Percentiles rank a stretch among this genome's conserved stretches.
phyloP scores from a whole-genome alignment of 2,329 filamentous ascomycete genomes.

The Myotisia sp. region DNA sequence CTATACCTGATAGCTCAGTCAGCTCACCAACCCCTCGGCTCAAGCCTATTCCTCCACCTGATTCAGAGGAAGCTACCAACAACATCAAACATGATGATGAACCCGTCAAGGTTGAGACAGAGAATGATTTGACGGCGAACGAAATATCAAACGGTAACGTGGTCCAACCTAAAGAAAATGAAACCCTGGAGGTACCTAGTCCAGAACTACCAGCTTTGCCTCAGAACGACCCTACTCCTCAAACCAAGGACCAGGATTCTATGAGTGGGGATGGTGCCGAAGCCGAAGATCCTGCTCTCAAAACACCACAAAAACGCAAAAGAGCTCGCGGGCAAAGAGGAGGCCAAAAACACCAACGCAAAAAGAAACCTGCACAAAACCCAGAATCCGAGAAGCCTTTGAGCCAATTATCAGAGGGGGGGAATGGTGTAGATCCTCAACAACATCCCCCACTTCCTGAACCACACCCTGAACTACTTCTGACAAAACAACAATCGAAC shows the following conservation, averaged over 20 bases:
- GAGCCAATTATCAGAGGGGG: constrained; percentile 36
- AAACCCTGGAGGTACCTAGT: neutral
- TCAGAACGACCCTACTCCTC: constrained; percentile 16
- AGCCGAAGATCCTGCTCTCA: constrained; percentile 16
- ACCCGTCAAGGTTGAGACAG: neutral
- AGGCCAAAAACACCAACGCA: constrained; percentile 49
- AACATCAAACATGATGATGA: neutral
- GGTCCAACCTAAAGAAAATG: neutral
- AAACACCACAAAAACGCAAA: constrained; percentile 42
- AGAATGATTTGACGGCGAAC: neutral
- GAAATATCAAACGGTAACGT: neutral
- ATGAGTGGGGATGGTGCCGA: constrained; percentile 23
- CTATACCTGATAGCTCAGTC: constrained; percentile 13
- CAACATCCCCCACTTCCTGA: constrained; percentile 25
- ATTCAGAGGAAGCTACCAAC: neutral
- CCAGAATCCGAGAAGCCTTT: constrained; percentile 45
- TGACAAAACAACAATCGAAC: constrained; percentile 36
- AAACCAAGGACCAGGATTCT: constrained; percentile 29
- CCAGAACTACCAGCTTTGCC: constrained; percentile 11
- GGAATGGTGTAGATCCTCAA: constrained; percentile 26
- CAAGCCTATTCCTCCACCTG: constrained; percentile 1
- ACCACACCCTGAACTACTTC: constrained; percentile 48
- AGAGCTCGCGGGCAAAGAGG: constrained; percentile 58
- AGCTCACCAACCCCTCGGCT: too few species aligned
- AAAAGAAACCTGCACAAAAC: constrained; percentile 38